A percentile compares a stretch with the other conserved stretches of the same genome.
Conservation (phyloP, 352 stramenopile species). For the Peronospora destructor region DNA sequence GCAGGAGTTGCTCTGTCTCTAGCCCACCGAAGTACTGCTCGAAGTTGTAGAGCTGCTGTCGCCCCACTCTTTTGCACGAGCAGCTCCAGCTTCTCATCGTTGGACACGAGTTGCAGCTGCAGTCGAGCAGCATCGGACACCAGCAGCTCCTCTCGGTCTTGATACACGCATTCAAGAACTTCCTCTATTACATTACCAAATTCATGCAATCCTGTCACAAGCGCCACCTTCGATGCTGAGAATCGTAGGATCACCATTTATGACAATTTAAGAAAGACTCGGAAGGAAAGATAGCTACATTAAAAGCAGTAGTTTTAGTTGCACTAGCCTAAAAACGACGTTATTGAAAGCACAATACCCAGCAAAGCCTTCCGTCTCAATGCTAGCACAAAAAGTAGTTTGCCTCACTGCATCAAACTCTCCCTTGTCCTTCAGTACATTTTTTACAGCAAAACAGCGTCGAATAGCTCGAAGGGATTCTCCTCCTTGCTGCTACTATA, state of each 20-base stretch:
- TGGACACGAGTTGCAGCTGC: conserved; percentile 42
- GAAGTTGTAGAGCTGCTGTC: conserved; percentile 32
- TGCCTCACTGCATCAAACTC: conserved; percentile 37
- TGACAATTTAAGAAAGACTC: neutral
- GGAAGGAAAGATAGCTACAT: no score
- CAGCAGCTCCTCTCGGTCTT: conserved; percentile 51
- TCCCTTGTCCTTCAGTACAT: conserved; percentile 25
- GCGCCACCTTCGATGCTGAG: conserved; percentile 65
- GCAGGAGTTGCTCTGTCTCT: conserved; percentile 22
- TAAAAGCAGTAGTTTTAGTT: no score
- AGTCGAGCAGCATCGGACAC: conserved; percentile 38
- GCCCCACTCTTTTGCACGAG: conserved; percentile 48
- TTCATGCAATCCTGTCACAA: conserved; percentile 63
- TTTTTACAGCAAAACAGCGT: neutral
- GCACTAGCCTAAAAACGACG: neutral
- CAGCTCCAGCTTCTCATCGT: conserved; percentile 48
- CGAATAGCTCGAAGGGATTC: conserved; percentile 25
- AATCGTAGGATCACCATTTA: conserved; percentile 44
- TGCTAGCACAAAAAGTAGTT: neutral
- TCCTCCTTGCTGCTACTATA: conserved; percentile 7
- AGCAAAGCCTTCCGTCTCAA: neutral
- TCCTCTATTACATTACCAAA: conserved; percentile 52
- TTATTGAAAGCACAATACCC: neutral
- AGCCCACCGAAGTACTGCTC: conserved; percentile 46
- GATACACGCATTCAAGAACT: conserved; percentile 48